Conservation (phyloP, 73 alveolate species). For the Paramecium biaurelia region DNA sequence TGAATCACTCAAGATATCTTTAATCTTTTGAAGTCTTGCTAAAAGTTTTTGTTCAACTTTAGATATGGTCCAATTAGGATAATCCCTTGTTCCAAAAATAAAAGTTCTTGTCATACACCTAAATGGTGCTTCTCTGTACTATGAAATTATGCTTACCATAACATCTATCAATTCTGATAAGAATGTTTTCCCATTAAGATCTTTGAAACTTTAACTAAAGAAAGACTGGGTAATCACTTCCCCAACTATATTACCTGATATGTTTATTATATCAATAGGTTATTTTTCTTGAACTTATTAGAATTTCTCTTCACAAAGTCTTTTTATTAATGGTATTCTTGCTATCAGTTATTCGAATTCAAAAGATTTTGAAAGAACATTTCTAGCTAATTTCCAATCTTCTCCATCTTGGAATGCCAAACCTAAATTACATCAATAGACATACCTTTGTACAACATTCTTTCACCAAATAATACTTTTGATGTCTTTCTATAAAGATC, state of each 20-base stretch:
- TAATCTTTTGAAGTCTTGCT: background rate
- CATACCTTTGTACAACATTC: background rate
- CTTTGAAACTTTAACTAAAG: background rate
- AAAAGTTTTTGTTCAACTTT: background rate
- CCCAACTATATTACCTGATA: background rate
- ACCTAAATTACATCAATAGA: background rate
- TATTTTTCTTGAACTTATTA: background rate
- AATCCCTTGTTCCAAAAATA: background rate
- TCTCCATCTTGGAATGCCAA: slow-evolving; percentile 11
- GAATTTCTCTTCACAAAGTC: background rate
- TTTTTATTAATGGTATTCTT: slow-evolving; percentile 10
- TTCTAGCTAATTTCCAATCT: slow-evolving; percentile 44
- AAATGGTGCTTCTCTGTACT: background rate
- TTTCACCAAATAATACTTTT: slow-evolving; percentile 13
- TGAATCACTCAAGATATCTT: background rate
- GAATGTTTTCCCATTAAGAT: background rate
- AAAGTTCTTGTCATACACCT: background rate
- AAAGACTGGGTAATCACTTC: background rate
- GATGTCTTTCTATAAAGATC: background rate
- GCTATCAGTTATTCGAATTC: background rate
- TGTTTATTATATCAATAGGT: background rate
- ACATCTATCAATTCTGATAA: background rate
- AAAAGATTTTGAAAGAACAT: slow-evolving; percentile 15
- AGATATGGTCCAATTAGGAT: background rate
- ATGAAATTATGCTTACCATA: background rate